These are phyloP conservation scores for Phytophthora foliorum DNA, from an alignment of 352 stramenopile species.

Conservation along the genomic window DNA sequence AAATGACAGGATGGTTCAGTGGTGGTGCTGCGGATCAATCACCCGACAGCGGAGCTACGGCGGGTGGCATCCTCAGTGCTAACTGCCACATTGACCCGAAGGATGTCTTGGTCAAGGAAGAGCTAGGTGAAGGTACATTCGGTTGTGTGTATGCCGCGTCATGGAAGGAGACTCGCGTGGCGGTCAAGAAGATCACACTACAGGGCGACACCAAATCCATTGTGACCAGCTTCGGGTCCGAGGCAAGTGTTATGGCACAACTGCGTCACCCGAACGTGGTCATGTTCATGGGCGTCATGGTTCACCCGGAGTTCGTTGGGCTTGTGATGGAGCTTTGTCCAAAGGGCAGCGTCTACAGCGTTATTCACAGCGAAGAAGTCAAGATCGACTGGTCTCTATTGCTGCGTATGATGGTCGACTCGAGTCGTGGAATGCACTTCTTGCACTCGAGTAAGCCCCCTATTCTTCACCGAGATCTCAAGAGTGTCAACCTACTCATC, in stretches of 20 bases:
- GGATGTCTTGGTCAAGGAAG: slow-evolving; percentile 82
- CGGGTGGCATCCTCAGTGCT: slow-evolving; percentile 71
- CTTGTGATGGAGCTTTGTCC: slow-evolving; percentile 92
- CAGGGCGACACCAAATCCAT: slow-evolving; percentile 85
- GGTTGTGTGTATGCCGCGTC: slow-evolving; percentile 78
- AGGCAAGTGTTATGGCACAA: slow-evolving; percentile 87
- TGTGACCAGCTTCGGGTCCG: slow-evolving; percentile 83
- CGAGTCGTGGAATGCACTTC: slow-evolving; percentile 92
- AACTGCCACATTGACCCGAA: slow-evolving; percentile 90
- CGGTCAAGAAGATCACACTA: slow-evolving; percentile 88
- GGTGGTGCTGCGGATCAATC: slow-evolving; percentile 69
- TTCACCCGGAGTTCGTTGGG: slow-evolving; percentile 87
- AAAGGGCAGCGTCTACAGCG: slow-evolving; percentile 86
- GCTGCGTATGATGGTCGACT: slow-evolving; percentile 90
- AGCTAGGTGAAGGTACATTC: slow-evolving; percentile 83
- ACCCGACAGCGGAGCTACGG: slow-evolving; percentile 45
- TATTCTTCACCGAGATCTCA: slow-evolving; percentile 92
- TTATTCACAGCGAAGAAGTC: slow-evolving; percentile 80
- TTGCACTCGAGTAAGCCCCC: slow-evolving; percentile 90
- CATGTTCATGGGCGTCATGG: slow-evolving; percentile 93
- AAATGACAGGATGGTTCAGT: slow-evolving; percentile 91
- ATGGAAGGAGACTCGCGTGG: slow-evolving; percentile 87
- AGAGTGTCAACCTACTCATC: slow-evolving; percentile 92
- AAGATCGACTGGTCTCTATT: slow-evolving; percentile 91
- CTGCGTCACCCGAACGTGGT: slow-evolving; percentile 87